A percentile compares a stretch with the other conserved stretches of the same genome.
Evolutionary conservation across 768 basidiomycete genomes (phyloP).

Genomic region (Ramaria sp.): DNA sequence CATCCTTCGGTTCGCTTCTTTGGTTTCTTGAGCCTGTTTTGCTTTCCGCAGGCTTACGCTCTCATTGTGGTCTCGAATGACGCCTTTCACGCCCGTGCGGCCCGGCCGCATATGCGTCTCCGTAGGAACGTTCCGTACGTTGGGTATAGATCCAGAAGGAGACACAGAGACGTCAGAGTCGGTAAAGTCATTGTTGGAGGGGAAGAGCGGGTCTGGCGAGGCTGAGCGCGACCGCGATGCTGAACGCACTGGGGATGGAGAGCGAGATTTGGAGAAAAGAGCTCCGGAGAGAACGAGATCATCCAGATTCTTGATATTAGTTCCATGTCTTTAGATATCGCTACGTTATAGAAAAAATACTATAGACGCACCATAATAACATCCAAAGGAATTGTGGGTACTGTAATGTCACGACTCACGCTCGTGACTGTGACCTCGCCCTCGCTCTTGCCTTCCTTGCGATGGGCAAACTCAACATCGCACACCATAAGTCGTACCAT

Average conservation of each 20-base stretch:
- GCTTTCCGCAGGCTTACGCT: constrained; percentile 37
- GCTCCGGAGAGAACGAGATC: constrained; percentile 69
- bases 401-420: too few relatives aligned
- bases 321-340: too few relatives aligned
- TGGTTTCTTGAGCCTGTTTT: constrained; percentile 40
- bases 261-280: constrained; percentile 48
- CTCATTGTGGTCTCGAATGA: constrained; percentile 73
- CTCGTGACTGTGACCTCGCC: too few relatives aligned
- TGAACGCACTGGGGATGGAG: constrained; percentile 56
- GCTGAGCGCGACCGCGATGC: constrained; percentile 41
- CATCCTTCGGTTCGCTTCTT: constrained; percentile 44
- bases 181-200: constrained; percentile 2
- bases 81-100: constrained; percentile 81
- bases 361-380: not conserved
- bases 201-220: constrained; percentile 12
- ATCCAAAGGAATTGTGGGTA: too few relatives aligned
- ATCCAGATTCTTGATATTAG: constrained; percentile 38
- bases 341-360: too few relatives aligned
- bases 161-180: constrained; percentile 9
- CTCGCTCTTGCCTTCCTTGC: constrained; percentile 1
- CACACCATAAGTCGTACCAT: constrained; percentile 87
- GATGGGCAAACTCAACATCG: constrained; percentile 84
- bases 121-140: constrained; percentile 39
- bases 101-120: constrained; percentile 63
- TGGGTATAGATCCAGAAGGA: constrained; percentile 21